Percentiles rank a stretch among this genome's conserved stretches.
phyloP scores from a whole-genome alignment of 805 yeast genomes.

The Metschnikowia santaceciliae region DNA sequence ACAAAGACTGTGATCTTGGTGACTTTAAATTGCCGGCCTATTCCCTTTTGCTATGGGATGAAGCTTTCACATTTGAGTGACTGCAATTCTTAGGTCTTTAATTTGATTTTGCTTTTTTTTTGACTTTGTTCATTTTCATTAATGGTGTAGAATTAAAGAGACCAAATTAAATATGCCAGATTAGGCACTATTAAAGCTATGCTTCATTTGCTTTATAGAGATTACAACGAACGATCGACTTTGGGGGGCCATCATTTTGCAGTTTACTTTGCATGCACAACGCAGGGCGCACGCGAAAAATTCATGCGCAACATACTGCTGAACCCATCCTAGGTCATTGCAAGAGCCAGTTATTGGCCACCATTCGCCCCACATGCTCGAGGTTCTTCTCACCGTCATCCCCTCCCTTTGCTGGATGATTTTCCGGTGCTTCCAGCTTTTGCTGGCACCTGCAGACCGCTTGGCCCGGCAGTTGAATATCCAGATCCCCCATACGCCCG shows the following conservation, averaged over 20 bases:
- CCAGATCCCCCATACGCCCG: slow-evolving; percentile 54
- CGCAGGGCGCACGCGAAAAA: not conserved
- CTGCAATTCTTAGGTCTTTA: too few relatives aligned
- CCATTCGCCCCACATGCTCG: slow-evolving; percentile 22
- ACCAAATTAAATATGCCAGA: too few relatives aligned
- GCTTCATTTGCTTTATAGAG: too few relatives aligned
- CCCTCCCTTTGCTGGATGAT: slow-evolving; percentile 38
- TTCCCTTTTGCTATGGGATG: too few relatives aligned
- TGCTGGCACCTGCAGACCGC: slow-evolving; percentile 44
- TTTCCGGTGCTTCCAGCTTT: slow-evolving; percentile 34
- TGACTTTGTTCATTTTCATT: too few relatives aligned
- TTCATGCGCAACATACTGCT: not conserved
- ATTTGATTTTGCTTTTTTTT: too few relatives aligned
- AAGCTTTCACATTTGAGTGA: too few relatives aligned
- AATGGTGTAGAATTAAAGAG: too few relatives aligned
- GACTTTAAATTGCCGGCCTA: too few relatives aligned
- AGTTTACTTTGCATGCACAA: not conserved
- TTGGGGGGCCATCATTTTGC: not conserved
- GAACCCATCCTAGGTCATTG: not conserved
- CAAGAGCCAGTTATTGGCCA: not conserved
- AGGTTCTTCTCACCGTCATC: slow-evolving; percentile 30
- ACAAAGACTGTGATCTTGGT: too few relatives aligned
- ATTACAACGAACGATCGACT: too few relatives aligned
- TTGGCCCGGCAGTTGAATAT: slow-evolving; percentile 45
- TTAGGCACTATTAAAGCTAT: too few relatives aligned